Evolutionary conservation across 2,329 filamentous ascomycete genomes (phyloP).

Genomic region (Bipolaris cookei): DNA sequence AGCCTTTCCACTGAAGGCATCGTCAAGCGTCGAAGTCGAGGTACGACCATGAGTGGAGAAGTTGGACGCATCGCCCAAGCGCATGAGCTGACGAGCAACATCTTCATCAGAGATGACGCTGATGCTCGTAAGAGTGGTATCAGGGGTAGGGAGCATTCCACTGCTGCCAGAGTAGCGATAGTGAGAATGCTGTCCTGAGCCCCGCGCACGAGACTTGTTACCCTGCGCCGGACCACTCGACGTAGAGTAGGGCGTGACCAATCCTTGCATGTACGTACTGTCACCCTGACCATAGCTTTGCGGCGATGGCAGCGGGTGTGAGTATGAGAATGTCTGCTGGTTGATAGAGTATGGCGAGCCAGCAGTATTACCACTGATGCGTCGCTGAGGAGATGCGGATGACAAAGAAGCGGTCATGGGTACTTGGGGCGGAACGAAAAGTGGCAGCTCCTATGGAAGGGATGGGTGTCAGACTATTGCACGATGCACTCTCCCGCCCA

Average conservation of each 20-base stretch:
- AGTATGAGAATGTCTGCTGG: constrained; percentile 80
- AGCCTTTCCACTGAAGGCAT: constrained; percentile 88
- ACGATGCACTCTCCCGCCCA: constrained; percentile 13
- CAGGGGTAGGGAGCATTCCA: constrained; percentile 81
- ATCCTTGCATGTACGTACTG: constrained; percentile 44
- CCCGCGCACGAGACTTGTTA: constrained; percentile 46
- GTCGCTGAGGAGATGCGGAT: constrained; percentile 91
- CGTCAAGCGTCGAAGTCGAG: constrained; percentile 90
- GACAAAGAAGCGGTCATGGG: constrained; percentile 94
- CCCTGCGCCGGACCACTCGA: constrained; percentile 43
- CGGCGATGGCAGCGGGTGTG: constrained; percentile 80
- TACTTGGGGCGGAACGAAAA: constrained; percentile 82
- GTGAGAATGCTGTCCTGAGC: constrained; percentile 48
- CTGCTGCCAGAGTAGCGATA: constrained; percentile 57
- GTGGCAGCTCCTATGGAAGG: constrained; percentile 78
- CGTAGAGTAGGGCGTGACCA: constrained; percentile 46
- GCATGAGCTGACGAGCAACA: constrained; percentile 95
- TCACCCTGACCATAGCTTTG: constrained; percentile 68
- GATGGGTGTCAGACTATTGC: constrained; percentile 32
- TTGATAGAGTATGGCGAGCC: constrained; percentile 76
- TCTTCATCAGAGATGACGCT: constrained; percentile 97
- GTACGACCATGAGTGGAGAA: constrained; percentile 85
- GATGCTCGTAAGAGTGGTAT: constrained; percentile 80
- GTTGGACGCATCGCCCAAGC: constrained; percentile 90
- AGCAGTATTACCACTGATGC: constrained; percentile 73